Evolutionary conservation across 148 eudicot genomes (phyloP).

Genomic region (Agrostemma githago): DNA sequence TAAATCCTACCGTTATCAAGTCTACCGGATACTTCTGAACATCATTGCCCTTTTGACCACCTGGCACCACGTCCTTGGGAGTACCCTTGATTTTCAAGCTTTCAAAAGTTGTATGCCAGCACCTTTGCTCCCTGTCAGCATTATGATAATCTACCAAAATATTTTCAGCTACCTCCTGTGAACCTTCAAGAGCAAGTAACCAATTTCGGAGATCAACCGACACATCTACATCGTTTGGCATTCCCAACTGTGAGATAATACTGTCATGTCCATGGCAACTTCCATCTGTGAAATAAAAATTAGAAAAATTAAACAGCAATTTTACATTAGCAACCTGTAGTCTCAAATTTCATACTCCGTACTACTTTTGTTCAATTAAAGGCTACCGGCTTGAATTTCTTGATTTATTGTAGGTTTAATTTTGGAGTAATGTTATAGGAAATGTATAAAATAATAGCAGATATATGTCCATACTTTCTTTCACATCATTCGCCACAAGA

Average conservation of each 20-base stretch:
- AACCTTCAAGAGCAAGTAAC: conserved; percentile 95
- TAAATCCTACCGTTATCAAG: conserved; percentile 59
- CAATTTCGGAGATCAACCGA: conserved; percentile 73
- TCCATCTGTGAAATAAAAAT: conserved; percentile 40
- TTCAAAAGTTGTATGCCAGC: conserved; percentile 87
- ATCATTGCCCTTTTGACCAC: conserved; percentile 29
- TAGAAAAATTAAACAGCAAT: background rate
- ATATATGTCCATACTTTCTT: conserved; percentile 36
- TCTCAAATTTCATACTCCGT: no score
- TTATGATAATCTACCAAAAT: conserved; percentile 29
- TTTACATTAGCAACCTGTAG: no score
- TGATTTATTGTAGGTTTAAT: no score
- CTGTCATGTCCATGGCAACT: conserved; percentile 39
- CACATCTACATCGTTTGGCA: conserved; percentile 86
- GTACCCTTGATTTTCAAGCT: conserved; percentile 56
- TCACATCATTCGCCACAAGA: conserved; percentile 33
- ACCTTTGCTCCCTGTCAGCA: conserved; percentile 62
- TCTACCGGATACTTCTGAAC: conserved; percentile 63
- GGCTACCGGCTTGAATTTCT: no score
- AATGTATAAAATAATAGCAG: conserved; percentile 7
- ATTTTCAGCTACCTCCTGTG: conserved; percentile 46
- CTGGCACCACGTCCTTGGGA: conserved; percentile 36
- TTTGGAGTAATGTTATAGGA: background rate
- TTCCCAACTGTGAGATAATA: conserved; percentile 56
- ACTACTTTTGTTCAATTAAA: no score